phyloP scores from a whole-genome alignment of 2,329 filamentous ascomycete genomes.

The Aspergillus proliferans region DNA sequence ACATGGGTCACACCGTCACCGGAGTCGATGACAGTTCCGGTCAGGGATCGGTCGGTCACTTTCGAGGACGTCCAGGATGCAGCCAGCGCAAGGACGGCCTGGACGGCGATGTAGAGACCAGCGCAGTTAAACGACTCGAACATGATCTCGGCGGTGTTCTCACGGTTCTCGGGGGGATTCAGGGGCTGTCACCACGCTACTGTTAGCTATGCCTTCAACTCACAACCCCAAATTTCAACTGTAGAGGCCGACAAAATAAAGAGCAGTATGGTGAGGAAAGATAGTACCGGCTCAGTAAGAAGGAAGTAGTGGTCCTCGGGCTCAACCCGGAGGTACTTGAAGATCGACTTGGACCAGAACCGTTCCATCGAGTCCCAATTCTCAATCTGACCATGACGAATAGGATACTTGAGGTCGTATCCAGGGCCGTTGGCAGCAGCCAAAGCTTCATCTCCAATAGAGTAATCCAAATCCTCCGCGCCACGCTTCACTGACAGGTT shows the following conservation, averaged over 20 bases:
- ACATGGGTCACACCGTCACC: slow-evolving; percentile 99
- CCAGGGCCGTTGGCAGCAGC: slow-evolving; percentile 77
- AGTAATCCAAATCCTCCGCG: slow-evolving; percentile 96
- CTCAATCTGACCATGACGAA: slow-evolving; percentile 95
- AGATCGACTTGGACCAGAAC: slow-evolving; percentile 99
- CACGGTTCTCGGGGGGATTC: slow-evolving; percentile 96
- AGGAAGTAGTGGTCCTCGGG: slow-evolving; percentile 98
- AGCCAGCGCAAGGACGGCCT: slow-evolving; percentile 90
- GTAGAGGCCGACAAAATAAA: not conserved
- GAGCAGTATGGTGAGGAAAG: slow-evolving; percentile 1
- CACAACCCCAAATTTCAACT: not conserved
- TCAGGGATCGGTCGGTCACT: slow-evolving; percentile 90
- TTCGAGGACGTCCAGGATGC: slow-evolving; percentile 99
- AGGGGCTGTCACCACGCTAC: slow-evolving; percentile 58
- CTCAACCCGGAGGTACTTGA: slow-evolving; percentile 97
- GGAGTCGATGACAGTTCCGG: slow-evolving; percentile 96
- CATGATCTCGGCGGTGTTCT: slow-evolving; percentile 99
- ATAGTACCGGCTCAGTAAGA: slow-evolving; percentile 82
- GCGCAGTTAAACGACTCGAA: slow-evolving; percentile 99
- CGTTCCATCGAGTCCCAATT: slow-evolving; percentile 99
- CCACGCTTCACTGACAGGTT: slow-evolving; percentile 88
- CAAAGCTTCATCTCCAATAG: slow-evolving; percentile 95
- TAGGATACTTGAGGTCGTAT: slow-evolving; percentile 95
- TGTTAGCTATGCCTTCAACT: slow-evolving; percentile 4
- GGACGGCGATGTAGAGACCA: slow-evolving; percentile 96